These are phyloP conservation scores for Thalassia testudinum DNA, from an alignment of 116 monocot genomes.

Conservation along the genomic window DNA sequence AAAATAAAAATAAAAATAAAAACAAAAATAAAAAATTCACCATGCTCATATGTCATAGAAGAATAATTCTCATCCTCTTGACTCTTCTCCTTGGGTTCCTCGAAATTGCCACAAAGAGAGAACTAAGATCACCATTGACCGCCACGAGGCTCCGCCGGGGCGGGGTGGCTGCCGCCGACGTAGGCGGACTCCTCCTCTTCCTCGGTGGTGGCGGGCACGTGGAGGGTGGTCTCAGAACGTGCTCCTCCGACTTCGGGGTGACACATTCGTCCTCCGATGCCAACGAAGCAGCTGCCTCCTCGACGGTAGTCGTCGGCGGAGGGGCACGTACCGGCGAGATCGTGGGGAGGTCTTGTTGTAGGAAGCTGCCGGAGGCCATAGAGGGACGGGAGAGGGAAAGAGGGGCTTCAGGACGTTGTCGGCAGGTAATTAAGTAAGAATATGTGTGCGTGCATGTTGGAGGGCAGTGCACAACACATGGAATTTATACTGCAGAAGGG, in stretches of 20 bases:
- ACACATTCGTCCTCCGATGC: background rate
- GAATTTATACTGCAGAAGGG: no score
- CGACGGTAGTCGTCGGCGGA: background rate
- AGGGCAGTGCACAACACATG: no score
- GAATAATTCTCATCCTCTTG: no score
- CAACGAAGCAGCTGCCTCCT: background rate
- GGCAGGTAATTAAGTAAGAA: no score
- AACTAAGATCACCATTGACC: background rate
- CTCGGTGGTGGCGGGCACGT: conserved; percentile 17
- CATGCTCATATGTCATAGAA: no score
- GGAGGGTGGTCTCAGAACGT: conserved; percentile 1
- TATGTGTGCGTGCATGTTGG: no score
- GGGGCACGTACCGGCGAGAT: background rate
- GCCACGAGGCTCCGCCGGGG: no score
- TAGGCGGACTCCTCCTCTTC: conserved; percentile 2
- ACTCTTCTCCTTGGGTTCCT: no score
- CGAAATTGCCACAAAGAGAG: background rate
- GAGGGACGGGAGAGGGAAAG: background rate
- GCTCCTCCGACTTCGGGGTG: conserved; percentile 9
- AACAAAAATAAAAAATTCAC: no score
- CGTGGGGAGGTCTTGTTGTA: background rate
- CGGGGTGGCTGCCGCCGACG: background rate
- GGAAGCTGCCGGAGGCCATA: background rate
- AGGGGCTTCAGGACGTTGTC: no score
- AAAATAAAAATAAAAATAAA: no score